A percentile compares a stretch with the other conserved stretches of the same genome.
These are phyloP conservation scores for Neoboletus magnificus DNA, from an alignment of 768 basidiomycete genomes.

Conservation along the genomic window DNA sequence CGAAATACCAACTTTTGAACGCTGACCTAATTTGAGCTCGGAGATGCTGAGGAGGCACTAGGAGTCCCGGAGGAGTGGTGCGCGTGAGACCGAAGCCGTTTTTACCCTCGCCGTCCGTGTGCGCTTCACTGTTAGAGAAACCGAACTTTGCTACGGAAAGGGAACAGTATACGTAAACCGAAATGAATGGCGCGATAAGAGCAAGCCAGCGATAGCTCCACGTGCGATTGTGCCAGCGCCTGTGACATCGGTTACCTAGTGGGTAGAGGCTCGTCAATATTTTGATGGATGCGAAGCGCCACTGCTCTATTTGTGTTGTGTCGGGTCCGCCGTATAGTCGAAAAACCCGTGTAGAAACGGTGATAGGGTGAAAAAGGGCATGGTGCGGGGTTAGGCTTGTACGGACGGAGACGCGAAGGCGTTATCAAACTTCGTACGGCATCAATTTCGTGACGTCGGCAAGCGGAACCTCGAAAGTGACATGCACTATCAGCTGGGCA, in stretches of 20 bases:
- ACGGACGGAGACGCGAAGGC: neutral
- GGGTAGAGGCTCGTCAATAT: neutral
- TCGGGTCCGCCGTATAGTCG: neutral
- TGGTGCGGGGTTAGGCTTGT: constrained; percentile 11
- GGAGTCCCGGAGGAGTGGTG: neutral
- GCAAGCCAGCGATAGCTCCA: neutral
- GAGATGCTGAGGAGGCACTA: neutral
- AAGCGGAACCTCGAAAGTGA: neutral
- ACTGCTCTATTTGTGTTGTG: neutral
- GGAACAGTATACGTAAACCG: neutral
- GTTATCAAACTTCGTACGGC: neutral
- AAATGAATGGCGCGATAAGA: neutral
- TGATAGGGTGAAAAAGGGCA: neutral
- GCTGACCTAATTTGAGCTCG: neutral
- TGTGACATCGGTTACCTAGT: neutral
- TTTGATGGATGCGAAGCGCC: neutral
- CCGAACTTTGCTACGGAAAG: neutral
- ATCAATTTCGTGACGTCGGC: constrained; percentile 2
- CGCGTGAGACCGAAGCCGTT: neutral
- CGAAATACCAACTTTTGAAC: neutral
- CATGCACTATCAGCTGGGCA: neutral
- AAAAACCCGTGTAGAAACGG: neutral
- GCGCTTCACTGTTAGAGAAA: neutral
- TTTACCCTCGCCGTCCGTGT: neutral
- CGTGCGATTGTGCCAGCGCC: neutral